Conservation (phyloP, 2,329 filamentous ascomycete species). For the Alternaria novae-zelandiae region DNA sequence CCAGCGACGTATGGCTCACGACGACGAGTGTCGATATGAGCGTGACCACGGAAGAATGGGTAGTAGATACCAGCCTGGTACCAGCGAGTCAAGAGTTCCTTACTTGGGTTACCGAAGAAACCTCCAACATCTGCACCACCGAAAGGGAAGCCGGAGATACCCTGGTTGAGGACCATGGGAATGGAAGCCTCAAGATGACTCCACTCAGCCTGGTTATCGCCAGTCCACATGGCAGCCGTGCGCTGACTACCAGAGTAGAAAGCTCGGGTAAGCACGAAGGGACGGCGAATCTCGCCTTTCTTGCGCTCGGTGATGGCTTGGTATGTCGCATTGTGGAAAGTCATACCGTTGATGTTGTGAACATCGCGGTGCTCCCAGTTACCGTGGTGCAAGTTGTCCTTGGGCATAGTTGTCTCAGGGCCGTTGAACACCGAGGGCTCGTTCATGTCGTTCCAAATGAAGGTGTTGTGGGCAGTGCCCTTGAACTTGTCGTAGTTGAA, state of each 20-base stretch:
- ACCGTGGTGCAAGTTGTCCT: constrained; percentile 91
- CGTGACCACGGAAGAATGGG: constrained; percentile 96
- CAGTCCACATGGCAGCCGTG: constrained; percentile 96
- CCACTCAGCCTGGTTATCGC: constrained; percentile 95
- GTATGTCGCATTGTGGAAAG: constrained; percentile 93
- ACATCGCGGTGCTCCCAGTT: constrained; percentile 97
- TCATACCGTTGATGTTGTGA: constrained; percentile 95
- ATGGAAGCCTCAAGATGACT: constrained; percentile 85
- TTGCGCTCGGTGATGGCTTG: constrained; percentile 83
- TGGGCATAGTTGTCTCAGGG: constrained; percentile 97
- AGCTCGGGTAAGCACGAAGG: constrained; percentile 90
- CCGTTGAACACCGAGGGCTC: constrained; percentile 99
- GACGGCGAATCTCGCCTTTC: constrained; percentile 82
- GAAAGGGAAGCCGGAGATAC: constrained; percentile 92
- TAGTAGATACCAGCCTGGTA: constrained; percentile 97
- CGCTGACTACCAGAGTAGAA: constrained; percentile 93
- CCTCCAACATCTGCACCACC: constrained; percentile 94
- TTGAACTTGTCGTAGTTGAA: constrained; percentile 91
- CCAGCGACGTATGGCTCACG: constrained; percentile 90
- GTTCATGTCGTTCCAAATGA: constrained; percentile 99
- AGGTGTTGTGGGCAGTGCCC: constrained; percentile 84
- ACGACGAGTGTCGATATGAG: constrained; percentile 93
- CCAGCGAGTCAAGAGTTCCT: constrained; percentile 91
- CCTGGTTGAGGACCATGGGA: constrained; percentile 92
- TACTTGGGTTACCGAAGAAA: constrained; percentile 96